Conservation (phyloP, 140 eudicot genomes). For the Stevia rebaudiana region DNA sequence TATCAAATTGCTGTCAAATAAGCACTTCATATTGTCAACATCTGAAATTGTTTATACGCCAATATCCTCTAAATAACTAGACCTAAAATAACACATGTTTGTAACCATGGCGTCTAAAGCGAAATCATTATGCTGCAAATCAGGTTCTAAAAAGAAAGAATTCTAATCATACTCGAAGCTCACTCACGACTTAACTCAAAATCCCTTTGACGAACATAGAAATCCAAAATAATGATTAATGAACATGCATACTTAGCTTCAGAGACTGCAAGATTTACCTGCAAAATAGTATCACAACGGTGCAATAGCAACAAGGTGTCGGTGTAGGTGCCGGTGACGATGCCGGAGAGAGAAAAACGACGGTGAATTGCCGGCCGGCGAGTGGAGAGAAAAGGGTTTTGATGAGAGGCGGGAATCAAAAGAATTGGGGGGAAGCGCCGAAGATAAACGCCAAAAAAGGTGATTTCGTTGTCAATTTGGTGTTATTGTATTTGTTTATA, state of each 20-base stretch:
- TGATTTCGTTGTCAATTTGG: too few relatives aligned
- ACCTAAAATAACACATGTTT: background rate
- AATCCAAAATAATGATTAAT: background rate
- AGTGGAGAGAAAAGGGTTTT: background rate
- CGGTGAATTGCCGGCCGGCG: conserved; percentile 13
- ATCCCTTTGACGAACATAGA: background rate
- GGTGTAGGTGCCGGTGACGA: background rate
- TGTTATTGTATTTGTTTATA: too few relatives aligned
- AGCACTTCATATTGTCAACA: background rate
- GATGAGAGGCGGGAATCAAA: conserved; percentile 26
- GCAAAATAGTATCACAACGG: background rate
- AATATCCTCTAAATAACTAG: background rate
- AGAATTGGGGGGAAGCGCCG: conserved; percentile 7
- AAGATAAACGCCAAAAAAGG: background rate
- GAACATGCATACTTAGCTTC: background rate
- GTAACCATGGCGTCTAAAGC: background rate
- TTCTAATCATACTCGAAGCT: background rate
- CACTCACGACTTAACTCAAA: background rate
- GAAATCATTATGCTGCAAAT: background rate
- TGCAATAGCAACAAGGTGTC: too few relatives aligned
- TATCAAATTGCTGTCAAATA: background rate
- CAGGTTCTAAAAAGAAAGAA: background rate
- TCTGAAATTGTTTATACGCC: background rate
- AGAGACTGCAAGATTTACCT: background rate
- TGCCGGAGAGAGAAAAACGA: background rate